These are phyloP conservation scores for Hippophae gyantsensis DNA, from an alignment of 306 rosid genomes.

Conservation along the genomic window DNA sequence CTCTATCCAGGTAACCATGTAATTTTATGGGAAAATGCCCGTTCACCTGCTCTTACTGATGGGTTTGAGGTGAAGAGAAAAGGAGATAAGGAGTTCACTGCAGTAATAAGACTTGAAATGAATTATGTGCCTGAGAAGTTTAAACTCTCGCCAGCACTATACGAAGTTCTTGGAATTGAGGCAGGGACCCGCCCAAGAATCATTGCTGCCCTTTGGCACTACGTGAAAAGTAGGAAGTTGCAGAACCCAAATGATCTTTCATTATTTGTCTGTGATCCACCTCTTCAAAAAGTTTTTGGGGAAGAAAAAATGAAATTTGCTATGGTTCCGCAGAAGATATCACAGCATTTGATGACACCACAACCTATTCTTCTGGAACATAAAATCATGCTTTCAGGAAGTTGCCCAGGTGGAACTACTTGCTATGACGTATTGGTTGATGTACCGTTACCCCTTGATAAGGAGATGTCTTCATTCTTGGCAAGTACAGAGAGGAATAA, in stretches of 20 bases:
- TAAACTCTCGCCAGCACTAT: slow-evolving; percentile 55
- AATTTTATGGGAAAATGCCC: slow-evolving; percentile 70
- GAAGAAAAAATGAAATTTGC: slow-evolving; percentile 90
- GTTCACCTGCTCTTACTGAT: slow-evolving; percentile 52
- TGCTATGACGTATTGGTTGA: slow-evolving; percentile 86
- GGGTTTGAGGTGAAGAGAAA: slow-evolving; percentile 97
- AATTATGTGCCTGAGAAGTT: slow-evolving; percentile 65
- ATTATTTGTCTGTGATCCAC: slow-evolving; percentile 70
- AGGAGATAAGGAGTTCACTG: slow-evolving; percentile 82
- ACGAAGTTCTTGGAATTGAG: slow-evolving; percentile 77
- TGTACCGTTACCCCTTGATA: slow-evolving; percentile 59
- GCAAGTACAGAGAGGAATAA: slow-evolving; percentile 52
- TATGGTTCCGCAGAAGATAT: slow-evolving; percentile 53
- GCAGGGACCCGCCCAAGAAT: slow-evolving; percentile 68
- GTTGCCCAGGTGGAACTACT: slow-evolving; percentile 60
- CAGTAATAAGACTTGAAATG: slow-evolving; percentile 56
- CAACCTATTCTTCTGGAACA: slow-evolving; percentile 80
- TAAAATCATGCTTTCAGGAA: slow-evolving; percentile 79
- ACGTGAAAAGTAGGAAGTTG: slow-evolving; percentile 65
- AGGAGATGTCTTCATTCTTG: slow-evolving; percentile 76
- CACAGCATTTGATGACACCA: slow-evolving; percentile 66
- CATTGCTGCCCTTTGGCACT: slow-evolving; percentile 90
- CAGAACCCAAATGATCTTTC: slow-evolving; percentile 81
- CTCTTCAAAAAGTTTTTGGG: slow-evolving; percentile 80
- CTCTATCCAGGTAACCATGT: slow-evolving; percentile 70